phyloP scores from a whole-genome alignment of 192 early-diverging fungal genomes.

The Coemansia sp. region DNA sequence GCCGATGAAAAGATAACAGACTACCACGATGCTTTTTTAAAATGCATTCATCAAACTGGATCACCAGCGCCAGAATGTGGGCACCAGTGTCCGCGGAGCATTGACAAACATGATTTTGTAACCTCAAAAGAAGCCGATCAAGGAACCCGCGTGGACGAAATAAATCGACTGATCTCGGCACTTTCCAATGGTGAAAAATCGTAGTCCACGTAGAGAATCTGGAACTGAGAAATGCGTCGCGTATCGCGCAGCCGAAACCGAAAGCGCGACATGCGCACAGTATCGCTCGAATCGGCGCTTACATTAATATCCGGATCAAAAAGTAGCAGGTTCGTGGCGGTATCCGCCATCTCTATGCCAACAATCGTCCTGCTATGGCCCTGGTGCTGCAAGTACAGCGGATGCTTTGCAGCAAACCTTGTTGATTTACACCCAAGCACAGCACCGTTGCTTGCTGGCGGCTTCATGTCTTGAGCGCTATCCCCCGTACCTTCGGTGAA shows the following conservation, averaged over 20 bases:
- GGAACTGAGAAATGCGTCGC: slow-evolving; percentile 20
- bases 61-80: too few species aligned
- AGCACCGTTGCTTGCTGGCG: not conserved
- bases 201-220: slow-evolving; percentile 30
- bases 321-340: slow-evolving; percentile 54
- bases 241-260: slow-evolving; percentile 10
- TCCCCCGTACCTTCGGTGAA: slow-evolving; percentile 32
- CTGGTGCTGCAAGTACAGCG: slow-evolving; percentile 71
- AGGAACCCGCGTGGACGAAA: slow-evolving; percentile 17
- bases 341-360: slow-evolving; percentile 58
- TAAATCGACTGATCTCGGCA: slow-evolving; percentile 11
- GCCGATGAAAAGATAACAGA: too few species aligned
- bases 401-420: slow-evolving; percentile 56
- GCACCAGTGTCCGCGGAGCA: too few species aligned
- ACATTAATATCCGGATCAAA: slow-evolving; percentile 60
- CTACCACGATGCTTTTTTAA: too few species aligned
- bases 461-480: not conserved
- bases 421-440: not conserved
- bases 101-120: too few species aligned
- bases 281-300: not conserved
- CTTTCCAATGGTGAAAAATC: not conserved
- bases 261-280: slow-evolving; percentile 7
- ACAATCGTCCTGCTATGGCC: slow-evolving; percentile 69
- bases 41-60: too few species aligned
- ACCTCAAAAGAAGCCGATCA: not conserved